A percentile compares a stretch with the other conserved stretches of the same genome.
Conservation (phyloP, 2,329 filamentous ascomycete genomes). For the Beauveria sp. region DNA sequence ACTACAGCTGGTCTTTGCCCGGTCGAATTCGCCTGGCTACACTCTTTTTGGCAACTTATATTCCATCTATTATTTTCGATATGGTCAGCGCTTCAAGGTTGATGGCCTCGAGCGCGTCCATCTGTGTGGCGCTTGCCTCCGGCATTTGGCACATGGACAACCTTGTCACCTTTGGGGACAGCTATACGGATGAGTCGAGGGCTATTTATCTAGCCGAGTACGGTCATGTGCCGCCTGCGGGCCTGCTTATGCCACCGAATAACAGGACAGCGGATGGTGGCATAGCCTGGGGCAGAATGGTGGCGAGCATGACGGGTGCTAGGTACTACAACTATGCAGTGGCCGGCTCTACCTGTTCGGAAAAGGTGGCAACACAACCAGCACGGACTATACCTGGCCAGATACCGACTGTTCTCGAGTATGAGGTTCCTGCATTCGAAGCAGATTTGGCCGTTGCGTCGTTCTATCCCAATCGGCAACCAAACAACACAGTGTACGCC, state of each 20-base stretch:
- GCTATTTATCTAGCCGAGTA: conserved; percentile 56
- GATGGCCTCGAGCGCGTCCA: neutral
- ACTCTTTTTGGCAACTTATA: too few species aligned
- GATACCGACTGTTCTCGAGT: conserved; percentile 57
- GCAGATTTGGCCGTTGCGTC: conserved; percentile 37
- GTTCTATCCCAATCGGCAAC: conserved; percentile 36
- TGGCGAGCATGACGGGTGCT: conserved; percentile 49
- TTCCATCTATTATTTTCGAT: neutral
- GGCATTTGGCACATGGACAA: conserved; percentile 37
- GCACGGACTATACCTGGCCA: conserved; percentile 19
- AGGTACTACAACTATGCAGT: conserved; percentile 64
- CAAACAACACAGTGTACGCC: conserved; percentile 60
- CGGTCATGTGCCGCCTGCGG: conserved; percentile 54
- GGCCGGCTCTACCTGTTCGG: conserved; percentile 63
- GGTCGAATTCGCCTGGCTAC: too few species aligned
- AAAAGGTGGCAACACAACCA: conserved; percentile 51
- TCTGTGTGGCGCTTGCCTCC: neutral
- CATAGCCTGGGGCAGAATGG: conserved; percentile 60
- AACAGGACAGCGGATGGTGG: conserved; percentile 56
- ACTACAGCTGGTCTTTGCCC: too few species aligned
- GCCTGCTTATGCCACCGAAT: conserved; percentile 36
- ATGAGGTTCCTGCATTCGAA: conserved; percentile 51
- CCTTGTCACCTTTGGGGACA: conserved; percentile 65
- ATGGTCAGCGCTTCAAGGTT: neutral
- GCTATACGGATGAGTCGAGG: conserved; percentile 67